Percentiles rank a stretch among this genome's conserved stretches.
Conservation (phyloP, 305 asterid species). For the Rubia tinctorum region DNA sequence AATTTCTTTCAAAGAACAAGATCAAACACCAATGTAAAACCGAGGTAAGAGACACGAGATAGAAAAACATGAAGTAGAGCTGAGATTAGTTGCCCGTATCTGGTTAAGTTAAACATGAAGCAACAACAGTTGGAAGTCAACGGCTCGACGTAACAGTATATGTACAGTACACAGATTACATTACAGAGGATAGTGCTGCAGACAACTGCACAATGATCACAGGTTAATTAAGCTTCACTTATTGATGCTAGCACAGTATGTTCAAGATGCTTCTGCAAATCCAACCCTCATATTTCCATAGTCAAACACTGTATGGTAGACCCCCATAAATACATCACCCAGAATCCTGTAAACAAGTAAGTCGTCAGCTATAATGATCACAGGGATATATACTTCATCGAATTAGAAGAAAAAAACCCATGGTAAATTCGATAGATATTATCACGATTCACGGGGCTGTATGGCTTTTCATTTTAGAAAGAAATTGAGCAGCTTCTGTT, state of each 20-base stretch:
- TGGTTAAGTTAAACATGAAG: neutral
- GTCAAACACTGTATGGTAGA: conserved; percentile 78
- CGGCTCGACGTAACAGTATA: neutral
- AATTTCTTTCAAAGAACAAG: neutral
- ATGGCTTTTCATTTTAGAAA: neutral
- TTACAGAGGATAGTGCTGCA: neutral
- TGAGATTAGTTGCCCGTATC: neutral
- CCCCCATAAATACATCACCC: conserved; percentile 89
- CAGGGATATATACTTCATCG: neutral
- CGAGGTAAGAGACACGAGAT: neutral
- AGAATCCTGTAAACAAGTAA: conserved; percentile 53
- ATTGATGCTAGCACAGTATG: neutral
- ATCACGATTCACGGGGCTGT: no score
- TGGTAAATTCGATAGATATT: neutral
- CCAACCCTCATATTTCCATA: conserved; percentile 69
- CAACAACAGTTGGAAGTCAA: neutral
- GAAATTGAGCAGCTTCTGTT: neutral
- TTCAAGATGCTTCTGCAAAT: conserved; percentile 77
- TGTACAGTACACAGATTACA: neutral
- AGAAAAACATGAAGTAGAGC: neutral
- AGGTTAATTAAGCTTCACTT: neutral
- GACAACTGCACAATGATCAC: neutral
- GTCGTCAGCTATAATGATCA: neutral
- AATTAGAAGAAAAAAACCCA: neutral
- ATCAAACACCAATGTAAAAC: neutral